Base-by-base conservation (phyloP, 2,329 filamentous ascomycete species). In the Penicillium nordicum region DNA sequence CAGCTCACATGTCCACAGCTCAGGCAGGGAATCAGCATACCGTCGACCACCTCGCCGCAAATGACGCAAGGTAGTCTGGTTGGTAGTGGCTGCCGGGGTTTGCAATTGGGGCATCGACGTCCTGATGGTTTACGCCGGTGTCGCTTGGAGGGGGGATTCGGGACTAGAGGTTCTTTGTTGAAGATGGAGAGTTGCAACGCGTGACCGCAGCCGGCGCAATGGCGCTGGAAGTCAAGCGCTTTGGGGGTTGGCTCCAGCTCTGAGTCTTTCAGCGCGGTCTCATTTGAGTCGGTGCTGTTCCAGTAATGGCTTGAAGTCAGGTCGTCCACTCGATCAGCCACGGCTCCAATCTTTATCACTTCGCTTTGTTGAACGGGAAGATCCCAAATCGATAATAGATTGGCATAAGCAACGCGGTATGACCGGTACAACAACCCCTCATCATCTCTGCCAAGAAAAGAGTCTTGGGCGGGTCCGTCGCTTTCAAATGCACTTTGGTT, bases 301-400 rank as follows among this genome's bases (percentile, higher is more conserved):
- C 63, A 61, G 48, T 64, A 64, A 27, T 64, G 62, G 37, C 58
- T 61, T 30, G 57, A 50, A 29, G 55, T 58, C 48, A 57, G 32
- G 30, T 68, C 64, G n/a, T 53, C 48, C 36, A 72, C 72, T 55
- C 74, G 74, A 1, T 72, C 69, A 10, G 72, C 68, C 5, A 78
- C 64, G 0, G 76, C 76, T 48, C 81, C 79, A 55, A 82, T 81
- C 61, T 85, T 85, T 27, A 85, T 74, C 2, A 87, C 74, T 67
- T 87, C 84, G 14, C 80, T 79, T 48, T 80, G 77, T 60, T 82
- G 75, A 23, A 82, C 76, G 12, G 78, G 73, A 11, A 87, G 62
- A 12, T 78, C 79, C 84, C 84, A 87, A 9, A 80, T 78, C n/a
- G 79, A 79, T 5, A 87, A 75, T 53, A 84, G 74, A 46, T 84